A percentile compares a stretch with the other conserved stretches of the same genome.
Conservation (phyloP, 371 early-diverging fungal genomes). For the Mortierella sp. region DNA sequence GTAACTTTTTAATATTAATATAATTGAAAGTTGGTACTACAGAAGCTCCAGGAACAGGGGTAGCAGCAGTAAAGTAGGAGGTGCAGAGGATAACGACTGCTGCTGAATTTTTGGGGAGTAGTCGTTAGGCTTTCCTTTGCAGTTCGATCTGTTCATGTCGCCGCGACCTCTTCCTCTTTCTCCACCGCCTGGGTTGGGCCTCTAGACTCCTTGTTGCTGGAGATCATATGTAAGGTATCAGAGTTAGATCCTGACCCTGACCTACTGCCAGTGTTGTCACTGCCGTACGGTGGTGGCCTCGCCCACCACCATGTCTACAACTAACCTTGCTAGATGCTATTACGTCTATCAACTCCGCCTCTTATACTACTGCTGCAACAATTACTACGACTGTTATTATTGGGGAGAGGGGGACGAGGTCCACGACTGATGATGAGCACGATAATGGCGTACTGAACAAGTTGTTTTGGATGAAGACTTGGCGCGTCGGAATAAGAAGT, state of each 20-base stretch:
- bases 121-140: conserved; percentile 10
- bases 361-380: conserved; percentile 10
- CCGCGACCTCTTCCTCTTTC: conserved; percentile 2
- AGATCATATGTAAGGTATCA: conserved; percentile 2
- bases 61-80: background rate
- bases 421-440: conserved; percentile 6
- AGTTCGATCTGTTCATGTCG: too few species aligned
- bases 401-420: background rate
- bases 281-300: conserved; percentile 18
- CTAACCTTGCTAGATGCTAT: background rate
- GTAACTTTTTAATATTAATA: background rate
- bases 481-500: conserved; percentile 6
- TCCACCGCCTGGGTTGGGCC: background rate
- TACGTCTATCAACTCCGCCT: background rate
- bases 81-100: background rate
- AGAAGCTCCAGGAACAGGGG: too few species aligned
- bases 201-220: background rate
- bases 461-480: conserved; percentile 3
- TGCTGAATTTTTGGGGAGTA: background rate
- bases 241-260: conserved; percentile 21
- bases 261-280: conserved; percentile 22
- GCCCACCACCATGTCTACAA: conserved; percentile 1
- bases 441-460: conserved; percentile 21
- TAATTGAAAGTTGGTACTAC: background rate
- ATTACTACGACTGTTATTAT: conserved; percentile 4